Evolutionary conservation across 768 basidiomycete species (phyloP).

Genomic region (Sistotremastrum suecicum): DNA sequence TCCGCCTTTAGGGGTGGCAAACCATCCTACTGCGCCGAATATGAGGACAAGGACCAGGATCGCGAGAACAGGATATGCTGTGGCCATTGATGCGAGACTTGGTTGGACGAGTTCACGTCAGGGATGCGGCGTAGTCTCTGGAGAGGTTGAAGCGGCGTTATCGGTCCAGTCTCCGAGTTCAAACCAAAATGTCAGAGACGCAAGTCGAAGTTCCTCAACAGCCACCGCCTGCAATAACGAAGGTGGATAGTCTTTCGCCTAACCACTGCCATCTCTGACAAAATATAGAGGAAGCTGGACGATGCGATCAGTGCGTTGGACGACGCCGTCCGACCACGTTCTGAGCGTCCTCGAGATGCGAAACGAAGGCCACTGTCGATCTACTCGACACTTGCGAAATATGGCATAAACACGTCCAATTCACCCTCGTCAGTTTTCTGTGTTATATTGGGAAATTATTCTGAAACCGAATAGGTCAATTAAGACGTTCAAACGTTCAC

Average conservation of each 20-base stretch:
- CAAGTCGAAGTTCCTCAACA: too few relatives aligned
- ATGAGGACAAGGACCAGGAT: constrained; percentile 49
- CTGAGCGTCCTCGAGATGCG: constrained; percentile 28
- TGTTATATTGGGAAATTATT: not conserved
- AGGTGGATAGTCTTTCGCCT: constrained; percentile 18
- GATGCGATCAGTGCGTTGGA: constrained; percentile 68
- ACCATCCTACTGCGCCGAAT: constrained; percentile 48
- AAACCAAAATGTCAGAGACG: too few relatives aligned
- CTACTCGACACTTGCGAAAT: constrained; percentile 69
- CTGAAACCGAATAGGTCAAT: too few relatives aligned
- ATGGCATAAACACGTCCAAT: constrained; percentile 48
- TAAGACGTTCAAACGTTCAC: constrained; percentile 1
- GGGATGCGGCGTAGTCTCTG: too few relatives aligned
- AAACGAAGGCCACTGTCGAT: constrained; percentile 47
- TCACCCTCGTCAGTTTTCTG: constrained; percentile 18
- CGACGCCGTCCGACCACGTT: constrained; percentile 35
- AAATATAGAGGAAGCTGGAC: constrained; percentile 57
- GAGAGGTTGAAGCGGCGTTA: too few relatives aligned
- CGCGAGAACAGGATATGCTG: constrained; percentile 54
- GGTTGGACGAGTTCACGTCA: too few relatives aligned
- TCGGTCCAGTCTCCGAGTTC: too few relatives aligned
- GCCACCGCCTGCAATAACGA: constrained; percentile 19
- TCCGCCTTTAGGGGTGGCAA: constrained; percentile 73
- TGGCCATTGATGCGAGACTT: constrained; percentile 34
- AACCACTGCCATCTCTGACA: not conserved